Base-by-base conservation (phyloP, 768 basidiomycete species). In the Calvatia gigantea region DNA sequence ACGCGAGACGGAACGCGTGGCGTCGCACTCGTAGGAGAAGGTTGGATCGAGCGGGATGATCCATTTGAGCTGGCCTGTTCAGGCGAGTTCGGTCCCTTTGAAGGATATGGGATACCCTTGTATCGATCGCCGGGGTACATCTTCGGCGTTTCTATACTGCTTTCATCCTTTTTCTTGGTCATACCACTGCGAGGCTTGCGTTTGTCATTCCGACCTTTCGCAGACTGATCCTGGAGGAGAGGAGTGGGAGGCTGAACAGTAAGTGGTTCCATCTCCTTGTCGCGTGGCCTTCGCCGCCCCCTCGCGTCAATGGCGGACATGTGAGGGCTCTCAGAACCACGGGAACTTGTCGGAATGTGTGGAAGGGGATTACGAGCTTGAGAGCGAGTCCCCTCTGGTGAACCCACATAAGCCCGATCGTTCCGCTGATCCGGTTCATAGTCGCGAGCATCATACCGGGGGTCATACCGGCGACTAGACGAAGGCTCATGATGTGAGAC, bases 21-120 rank as follows among this genome's bases (percentile, higher is more conserved):
- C 6, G 79, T 77, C 17, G 76, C 79, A 55, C 78, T 82, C 1
- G 82, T 89, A 1, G 89, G 87, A 28, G 86, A 89, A 2, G 87
- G 88, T 61, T 88, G 87, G 37, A 84, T 74, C 1, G 87, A 89
- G 27, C 86, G 73, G 35, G 81, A 81, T 1, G 83, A 83, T 1
- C 81, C 80, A 23, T 84, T 84, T 81, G 87, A 89, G 65, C 86
- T 87, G 54, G 75, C 69, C 17, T 82, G 78, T 60, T 86, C 89
- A 2, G 86, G 88, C 12, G 78, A 80, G 31, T 73, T 73, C 17
- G 75, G 71, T 12, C 70, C 75, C 60, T 76, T 79, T 25, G 69
- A 60, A 25, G 57, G 53, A 43, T 61, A 61, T 19, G 51, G 44
- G 47, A 52, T 42, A n/a, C 51, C 51, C 47, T 61, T 59, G 35